These are phyloP conservation scores for Asterella californica DNA, from an alignment of 225 moss, liverwort and hornwort genomes.

Conservation along the genomic window DNA sequence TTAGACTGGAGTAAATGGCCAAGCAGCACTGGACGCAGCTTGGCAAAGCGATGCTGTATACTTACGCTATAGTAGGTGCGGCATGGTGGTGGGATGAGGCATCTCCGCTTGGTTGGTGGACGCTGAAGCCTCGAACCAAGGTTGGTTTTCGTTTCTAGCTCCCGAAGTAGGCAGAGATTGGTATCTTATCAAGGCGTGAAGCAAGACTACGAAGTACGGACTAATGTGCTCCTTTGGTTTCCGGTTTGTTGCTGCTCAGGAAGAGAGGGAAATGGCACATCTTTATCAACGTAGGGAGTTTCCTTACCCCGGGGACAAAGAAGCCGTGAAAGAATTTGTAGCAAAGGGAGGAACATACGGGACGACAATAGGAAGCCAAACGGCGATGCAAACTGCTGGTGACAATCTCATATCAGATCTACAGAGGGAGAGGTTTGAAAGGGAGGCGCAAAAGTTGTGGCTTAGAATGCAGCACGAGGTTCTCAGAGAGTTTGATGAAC, in stretches of 20 bases:
- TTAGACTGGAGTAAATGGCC: conserved; percentile 28
- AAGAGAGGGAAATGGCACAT: conserved; percentile 79
- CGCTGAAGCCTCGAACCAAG: conserved; percentile 82
- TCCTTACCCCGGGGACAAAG: conserved; percentile 77
- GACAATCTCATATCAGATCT: conserved; percentile 60
- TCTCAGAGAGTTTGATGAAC: conserved; percentile 64
- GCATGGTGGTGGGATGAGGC: conserved; percentile 93
- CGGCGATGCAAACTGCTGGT: conserved; percentile 58
- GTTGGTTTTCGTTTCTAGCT: conserved; percentile 18
- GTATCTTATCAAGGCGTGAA: neutral
- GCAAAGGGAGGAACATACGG: conserved; percentile 81
- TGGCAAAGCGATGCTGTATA: conserved; percentile 51
- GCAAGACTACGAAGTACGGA: neutral
- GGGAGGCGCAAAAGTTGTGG: conserved; percentile 79
- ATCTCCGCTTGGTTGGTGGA: conserved; percentile 88
- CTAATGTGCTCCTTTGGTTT: neutral
- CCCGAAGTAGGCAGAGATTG: neutral
- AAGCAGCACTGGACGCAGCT: conserved; percentile 62
- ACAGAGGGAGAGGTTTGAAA: conserved; percentile 68
- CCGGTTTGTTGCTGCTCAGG: conserved; percentile 38
- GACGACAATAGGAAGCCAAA: conserved; percentile 67
- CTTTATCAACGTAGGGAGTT: conserved; percentile 75
- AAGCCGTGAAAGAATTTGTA: conserved; percentile 74
- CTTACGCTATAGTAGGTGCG: conserved; percentile 65
- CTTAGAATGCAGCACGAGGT: conserved; percentile 82